Evolutionary conservation across 2,329 filamentous ascomycete genomes (phyloP), one percentile per base, ranked within the genome.

Genomic region (Clonostachys chloroleuca): DNA sequence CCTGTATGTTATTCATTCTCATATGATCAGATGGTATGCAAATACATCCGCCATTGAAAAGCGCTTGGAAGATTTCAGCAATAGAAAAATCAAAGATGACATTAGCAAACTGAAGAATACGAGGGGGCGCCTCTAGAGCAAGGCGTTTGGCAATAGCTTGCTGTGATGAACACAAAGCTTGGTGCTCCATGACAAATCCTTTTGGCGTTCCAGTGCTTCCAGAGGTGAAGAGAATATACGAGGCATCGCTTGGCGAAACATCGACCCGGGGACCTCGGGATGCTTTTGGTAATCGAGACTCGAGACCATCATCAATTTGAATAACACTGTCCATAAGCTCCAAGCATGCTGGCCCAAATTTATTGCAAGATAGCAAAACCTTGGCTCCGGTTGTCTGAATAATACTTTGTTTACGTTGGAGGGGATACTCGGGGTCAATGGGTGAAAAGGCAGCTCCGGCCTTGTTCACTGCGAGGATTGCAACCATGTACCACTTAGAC

Each of bases 21-120:
- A 64, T 61, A 3, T 65, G 55, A n/a, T 73, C 68, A 1, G 65
- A 68, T 1, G 68, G 67, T n/a, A 66, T 52, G 20, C 61, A 63
- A 5, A 66, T 52, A 39, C 61, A 63, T 0, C 56, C 62, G n/a
- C 62, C 63, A 10, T 54, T 41, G 6, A 56, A 44, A 14, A 59
- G 5, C 0, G 52, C 49, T 0, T 47, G 54, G 3, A 59, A 12
- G 37, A 56, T 56, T 20, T 59, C 56, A 1, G 48, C 50, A 5
- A 64, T 57, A 44, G 53, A 55, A 4, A 57, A 58, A 35, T 65
- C 64, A 39, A 50, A 52, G 12, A 43, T 44, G 18, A 50, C 47
- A n/a, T 42, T 44, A 12, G 44, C 44, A 33, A 52, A 52, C 47
- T 78, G 74, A 41, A 81, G 40, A 20, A 48, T 17, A 9, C 48